Evolutionary conservation across 2,329 filamentous ascomycete genomes (phyloP).

Genomic region (Colletotrichum musae): DNA sequence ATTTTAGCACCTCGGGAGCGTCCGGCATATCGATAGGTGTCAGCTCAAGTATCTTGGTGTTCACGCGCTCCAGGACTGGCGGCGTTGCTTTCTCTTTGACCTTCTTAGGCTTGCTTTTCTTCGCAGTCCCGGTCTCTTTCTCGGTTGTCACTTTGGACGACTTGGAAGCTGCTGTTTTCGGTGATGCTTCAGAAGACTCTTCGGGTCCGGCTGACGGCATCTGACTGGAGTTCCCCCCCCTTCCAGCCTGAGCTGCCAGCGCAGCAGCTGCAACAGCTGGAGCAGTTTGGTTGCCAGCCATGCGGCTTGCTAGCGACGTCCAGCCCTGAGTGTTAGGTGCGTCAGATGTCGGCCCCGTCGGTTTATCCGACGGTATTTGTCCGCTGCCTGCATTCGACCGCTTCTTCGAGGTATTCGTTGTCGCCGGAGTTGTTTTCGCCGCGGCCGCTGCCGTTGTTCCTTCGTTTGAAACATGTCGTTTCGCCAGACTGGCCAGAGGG

Average conservation of each 20-base stretch:
- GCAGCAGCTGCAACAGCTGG: neutral
- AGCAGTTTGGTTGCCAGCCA: neutral
- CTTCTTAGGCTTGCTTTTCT: constrained; percentile 2
- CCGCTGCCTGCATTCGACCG: neutral
- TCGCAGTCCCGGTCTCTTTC: neutral
- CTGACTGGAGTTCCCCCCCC: neutral
- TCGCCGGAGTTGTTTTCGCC: neutral
- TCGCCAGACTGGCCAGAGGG: constrained; percentile 34
- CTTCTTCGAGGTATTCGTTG: neutral
- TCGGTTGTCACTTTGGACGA: too few species aligned
- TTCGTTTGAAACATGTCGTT: constrained; percentile 14
- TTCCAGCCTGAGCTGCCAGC: neutral
- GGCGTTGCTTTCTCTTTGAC: constrained; percentile 1
- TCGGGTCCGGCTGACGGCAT: too few species aligned
- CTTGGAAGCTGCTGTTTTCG: neutral
- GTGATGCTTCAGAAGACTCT: too few species aligned
- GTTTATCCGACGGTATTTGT: neutral
- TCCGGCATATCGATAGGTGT: constrained; percentile 51
- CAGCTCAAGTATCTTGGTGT: constrained; percentile 44
- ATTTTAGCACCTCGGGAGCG: constrained; percentile 64
- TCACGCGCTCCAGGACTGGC: constrained; percentile 18
- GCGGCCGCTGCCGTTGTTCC: neutral
- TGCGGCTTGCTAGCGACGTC: constrained; percentile 21
- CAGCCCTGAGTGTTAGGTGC: neutral
- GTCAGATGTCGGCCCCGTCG: neutral